Evolutionary conservation across 2,329 filamentous ascomycete genomes (phyloP).

Genomic region (Clonostachys rosea): DNA sequence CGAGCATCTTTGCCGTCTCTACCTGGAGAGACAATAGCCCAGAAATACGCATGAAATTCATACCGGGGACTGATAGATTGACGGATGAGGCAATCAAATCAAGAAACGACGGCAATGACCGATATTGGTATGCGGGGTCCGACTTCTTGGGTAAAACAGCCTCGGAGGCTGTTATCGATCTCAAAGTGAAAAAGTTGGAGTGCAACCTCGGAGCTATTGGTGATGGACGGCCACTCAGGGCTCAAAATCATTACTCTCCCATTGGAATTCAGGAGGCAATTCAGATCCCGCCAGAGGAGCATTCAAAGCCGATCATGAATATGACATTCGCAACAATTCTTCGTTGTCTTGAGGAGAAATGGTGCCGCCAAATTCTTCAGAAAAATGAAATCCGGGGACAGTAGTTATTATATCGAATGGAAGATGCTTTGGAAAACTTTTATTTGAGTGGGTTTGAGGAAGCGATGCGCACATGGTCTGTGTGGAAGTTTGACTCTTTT

Average conservation of each 20-base stretch:
- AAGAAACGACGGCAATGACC: conserved; percentile 20
- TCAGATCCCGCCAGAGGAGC: conserved; percentile 26
- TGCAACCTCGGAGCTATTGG: conserved; percentile 28
- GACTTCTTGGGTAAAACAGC: conserved; percentile 25
- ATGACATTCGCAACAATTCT: conserved; percentile 23
- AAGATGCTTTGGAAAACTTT: too few relatives aligned
- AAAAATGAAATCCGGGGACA: too few relatives aligned
- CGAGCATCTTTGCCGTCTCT: not conserved
- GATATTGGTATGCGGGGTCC: conserved; percentile 32
- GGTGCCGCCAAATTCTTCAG: too few relatives aligned
- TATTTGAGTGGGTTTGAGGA: too few relatives aligned
- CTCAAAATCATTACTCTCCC: conserved; percentile 14
- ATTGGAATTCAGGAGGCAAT: conserved; percentile 32
- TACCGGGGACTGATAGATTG: conserved; percentile 9
- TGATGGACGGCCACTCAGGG: conserved; percentile 21
- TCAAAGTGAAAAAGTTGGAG: conserved; percentile 15
- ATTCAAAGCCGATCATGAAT: conserved; percentile 34
- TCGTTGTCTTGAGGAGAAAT: too few relatives aligned
- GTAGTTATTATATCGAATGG: too few relatives aligned
- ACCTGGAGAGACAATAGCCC: not conserved
- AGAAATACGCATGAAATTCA: conserved; percentile 1
- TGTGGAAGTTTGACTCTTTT: too few relatives aligned
- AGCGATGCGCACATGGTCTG: too few relatives aligned
- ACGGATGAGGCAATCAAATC: conserved; percentile 12
- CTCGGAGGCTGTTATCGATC: conserved; percentile 20